Conservation (phyloP, 805 yeast genomes). For the Metschnikowia matae region DNA sequence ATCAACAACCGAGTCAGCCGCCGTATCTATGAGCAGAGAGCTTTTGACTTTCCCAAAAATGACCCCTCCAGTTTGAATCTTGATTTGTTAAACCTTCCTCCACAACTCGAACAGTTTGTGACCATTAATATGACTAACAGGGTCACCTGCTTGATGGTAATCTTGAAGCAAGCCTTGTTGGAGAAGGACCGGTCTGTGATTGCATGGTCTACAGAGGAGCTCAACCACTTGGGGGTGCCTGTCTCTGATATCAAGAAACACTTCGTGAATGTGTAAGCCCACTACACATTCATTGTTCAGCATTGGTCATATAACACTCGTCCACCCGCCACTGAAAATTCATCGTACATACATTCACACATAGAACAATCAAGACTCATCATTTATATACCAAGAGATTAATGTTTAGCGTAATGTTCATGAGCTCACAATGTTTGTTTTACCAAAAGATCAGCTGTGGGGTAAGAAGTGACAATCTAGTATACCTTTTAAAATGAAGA, state of each 20-base stretch:
- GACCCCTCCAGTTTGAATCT: slow-evolving; percentile 15
- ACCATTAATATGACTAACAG: slow-evolving; percentile 13
- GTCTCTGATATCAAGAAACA: slow-evolving; percentile 7
- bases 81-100: slow-evolving; percentile 20
- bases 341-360: too few relatives aligned
- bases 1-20: slow-evolving; percentile 22
- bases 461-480: too few relatives aligned
- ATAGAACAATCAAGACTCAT: too few relatives aligned
- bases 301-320: too few relatives aligned
- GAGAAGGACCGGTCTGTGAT: slow-evolving; percentile 22
- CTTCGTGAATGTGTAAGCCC: not conserved
- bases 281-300: too few relatives aligned
- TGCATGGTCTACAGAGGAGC: slow-evolving; percentile 30
- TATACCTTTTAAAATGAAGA: too few relatives aligned
- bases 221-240: slow-evolving; percentile 25
- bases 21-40: slow-evolving; percentile 14
- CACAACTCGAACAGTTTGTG: slow-evolving; percentile 16
- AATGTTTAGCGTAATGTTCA: too few relatives aligned
- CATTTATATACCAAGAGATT: too few relatives aligned
- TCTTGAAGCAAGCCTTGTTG: slow-evolving; percentile 22
- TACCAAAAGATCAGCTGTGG: too few relatives aligned
- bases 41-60: slow-evolving; percentile 8
- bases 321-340: too few relatives aligned
- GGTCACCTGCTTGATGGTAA: slow-evolving; percentile 19
- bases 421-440: too few relatives aligned